These are phyloP conservation scores for Pulveroboletus sp. DNA, from an alignment of 768 basidiomycete genomes.

Conservation along the genomic window DNA sequence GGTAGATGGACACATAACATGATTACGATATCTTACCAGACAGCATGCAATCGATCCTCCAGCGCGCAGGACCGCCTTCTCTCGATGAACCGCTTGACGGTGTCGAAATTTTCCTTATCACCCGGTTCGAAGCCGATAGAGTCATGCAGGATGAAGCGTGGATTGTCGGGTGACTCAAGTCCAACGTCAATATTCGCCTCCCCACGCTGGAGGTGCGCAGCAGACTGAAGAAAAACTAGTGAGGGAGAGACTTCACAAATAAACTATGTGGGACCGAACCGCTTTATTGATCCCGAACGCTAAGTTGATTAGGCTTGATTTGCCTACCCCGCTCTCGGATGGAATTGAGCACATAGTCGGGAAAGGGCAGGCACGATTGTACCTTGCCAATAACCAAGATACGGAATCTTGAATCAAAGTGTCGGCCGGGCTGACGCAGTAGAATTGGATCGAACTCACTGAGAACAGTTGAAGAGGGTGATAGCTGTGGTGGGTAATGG, in stretches of 20 bases:
- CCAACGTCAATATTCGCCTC: not conserved
- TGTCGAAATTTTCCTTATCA: not conserved
- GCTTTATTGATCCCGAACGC: not conserved
- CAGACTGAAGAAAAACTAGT: not conserved
- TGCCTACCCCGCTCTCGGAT: not conserved
- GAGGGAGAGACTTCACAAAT: not conserved
- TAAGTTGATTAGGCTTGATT: not conserved
- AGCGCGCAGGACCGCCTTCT: not conserved
- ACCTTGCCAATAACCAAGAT: not conserved
- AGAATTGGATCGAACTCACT: no score
- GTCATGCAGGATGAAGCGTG: not conserved
- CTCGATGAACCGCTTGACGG: not conserved
- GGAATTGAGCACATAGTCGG: not conserved
- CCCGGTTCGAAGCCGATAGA: not conserved
- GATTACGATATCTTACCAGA: not conserved
- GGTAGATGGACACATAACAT: not conserved
- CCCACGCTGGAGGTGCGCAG: not conserved
- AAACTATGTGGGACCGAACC: not conserved
- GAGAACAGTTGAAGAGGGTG: no score
- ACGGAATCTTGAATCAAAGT: not conserved
- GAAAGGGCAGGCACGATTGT: not conserved
- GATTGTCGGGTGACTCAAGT: not conserved
- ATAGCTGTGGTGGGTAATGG: no score
- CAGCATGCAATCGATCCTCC: not conserved
- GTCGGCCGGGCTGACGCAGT: not conserved